phyloP scores from a whole-genome alignment of 495 filamentous ascomycete genomes.

The Cercophora samala region DNA sequence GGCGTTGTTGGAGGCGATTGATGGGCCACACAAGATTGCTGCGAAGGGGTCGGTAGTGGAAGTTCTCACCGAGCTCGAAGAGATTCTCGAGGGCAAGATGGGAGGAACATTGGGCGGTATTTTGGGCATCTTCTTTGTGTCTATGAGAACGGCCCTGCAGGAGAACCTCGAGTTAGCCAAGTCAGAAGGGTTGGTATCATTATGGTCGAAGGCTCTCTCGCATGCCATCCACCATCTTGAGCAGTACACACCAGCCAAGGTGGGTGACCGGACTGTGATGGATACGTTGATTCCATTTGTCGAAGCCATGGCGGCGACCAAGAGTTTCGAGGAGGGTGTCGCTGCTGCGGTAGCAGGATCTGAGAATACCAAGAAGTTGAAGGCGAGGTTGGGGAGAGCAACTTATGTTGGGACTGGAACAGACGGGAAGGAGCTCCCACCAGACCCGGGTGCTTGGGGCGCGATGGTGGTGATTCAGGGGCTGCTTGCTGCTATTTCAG shows the following conservation, averaged over 20 bases:
- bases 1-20: conserved; percentile 41
- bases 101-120: conserved; percentile 61
- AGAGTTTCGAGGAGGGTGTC: conserved; percentile 49
- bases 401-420: conserved; percentile 54
- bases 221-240: conserved; percentile 43
- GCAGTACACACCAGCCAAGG: conserved; percentile 48
- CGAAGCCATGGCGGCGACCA: conserved; percentile 41
- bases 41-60: conserved; percentile 48
- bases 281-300: conserved; percentile 58
- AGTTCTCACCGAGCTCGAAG: conserved; percentile 51
- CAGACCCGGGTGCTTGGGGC: conserved; percentile 62
- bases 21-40: conserved; percentile 29
- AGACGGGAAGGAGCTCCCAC: conserved; percentile 46
- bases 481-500: conserved; percentile 25
- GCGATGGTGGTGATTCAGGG: conserved; percentile 57
- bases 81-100: conserved; percentile 57
- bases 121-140: conserved; percentile 57
- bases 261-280: conserved; percentile 54
- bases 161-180: conserved; percentile 36
- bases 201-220: conserved; percentile 41
- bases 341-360: conserved; percentile 53
- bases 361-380: conserved; percentile 52
- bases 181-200: conserved; percentile 27
- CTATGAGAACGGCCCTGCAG: conserved; percentile 48
- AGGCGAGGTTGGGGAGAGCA: conserved; percentile 55